Evolutionary conservation across 805 yeast species (phyloP), one percentile per base, ranked within the genome.

Genomic region (Saturnispora galanensis): DNA sequence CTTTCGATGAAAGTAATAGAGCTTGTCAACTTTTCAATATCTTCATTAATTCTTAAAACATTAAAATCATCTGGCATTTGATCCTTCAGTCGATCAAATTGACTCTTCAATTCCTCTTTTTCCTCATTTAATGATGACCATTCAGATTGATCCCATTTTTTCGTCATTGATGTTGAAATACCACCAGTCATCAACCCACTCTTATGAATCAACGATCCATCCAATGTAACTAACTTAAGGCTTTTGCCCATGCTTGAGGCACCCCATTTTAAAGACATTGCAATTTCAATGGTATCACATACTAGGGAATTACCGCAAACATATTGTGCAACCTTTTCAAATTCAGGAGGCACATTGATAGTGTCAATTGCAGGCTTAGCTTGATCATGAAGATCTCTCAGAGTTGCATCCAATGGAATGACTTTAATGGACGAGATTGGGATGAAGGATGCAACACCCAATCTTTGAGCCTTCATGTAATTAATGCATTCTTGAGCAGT

Each of bases 101-200:
- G 64, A 30, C 52, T 41, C n/a, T 71, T 58, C 29, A 87, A 60
- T 38, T 76, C 75, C 18, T 68, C 74, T 43, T 77, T 78, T 35
- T 68, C 55, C 21, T 64, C 68, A 45, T 65, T 71, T 51, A 88
- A 66, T 17, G 69, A 65, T 42, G 71, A 73, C 52, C 75, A 73
- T 52, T 81, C 84, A 36, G 75, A 72, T 55, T 82, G 86, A 58
- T 80, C 87, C 95, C 95, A 86, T 50, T 75, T 71, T 46, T 65
- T 50, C 10, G 70, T 68, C n/a, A 69, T 62, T 34, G 68, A 68
- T n/a, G 69, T 68, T 5, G 77, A 69, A 28, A 70, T 65, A 52
- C 97, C 97, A 59, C 97, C 97, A 8, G 97, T 83, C 95, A 93
- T 86, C 32, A 88, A 69, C 6, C 96, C 96, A 4, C 90, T 80